Evolutionary conservation across 2,329 filamentous ascomycete species (phyloP).

Genomic region (Nemania abortiva): DNA sequence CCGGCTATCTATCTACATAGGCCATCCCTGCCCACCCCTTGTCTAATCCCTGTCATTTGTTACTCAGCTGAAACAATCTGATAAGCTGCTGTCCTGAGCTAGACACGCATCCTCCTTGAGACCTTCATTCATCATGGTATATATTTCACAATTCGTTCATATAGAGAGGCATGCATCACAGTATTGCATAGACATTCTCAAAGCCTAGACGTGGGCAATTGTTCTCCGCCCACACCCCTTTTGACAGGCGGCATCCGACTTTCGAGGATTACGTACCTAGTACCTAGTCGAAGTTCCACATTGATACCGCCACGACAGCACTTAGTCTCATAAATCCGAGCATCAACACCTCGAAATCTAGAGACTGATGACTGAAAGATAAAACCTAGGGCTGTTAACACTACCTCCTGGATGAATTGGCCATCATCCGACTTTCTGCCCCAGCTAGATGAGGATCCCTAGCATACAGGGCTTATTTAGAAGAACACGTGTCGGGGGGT

Average conservation of each 20-base stretch:
- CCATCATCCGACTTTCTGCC: not conserved
- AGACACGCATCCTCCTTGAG: not conserved
- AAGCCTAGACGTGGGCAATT: not conserved
- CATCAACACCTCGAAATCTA: not conserved
- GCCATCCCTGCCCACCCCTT: too few species aligned
- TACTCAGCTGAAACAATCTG: constrained; percentile 11
- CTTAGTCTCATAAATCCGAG: not conserved
- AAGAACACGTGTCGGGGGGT: constrained; percentile 24
- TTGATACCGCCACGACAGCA: not conserved
- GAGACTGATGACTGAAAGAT: not conserved
- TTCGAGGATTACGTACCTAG: not conserved
- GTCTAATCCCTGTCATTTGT: constrained; percentile 6
- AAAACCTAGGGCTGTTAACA: not conserved
- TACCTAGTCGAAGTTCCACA: not conserved
- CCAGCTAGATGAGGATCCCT: constrained; percentile 15
- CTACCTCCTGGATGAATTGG: not conserved
- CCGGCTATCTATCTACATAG: too few species aligned
- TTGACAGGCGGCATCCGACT: constrained; percentile 1
- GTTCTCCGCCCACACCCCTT: not conserved
- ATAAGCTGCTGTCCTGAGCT: constrained; percentile 1
- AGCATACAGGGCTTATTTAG: not conserved
- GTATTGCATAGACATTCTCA: not conserved
- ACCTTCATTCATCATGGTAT: constrained; percentile 1
- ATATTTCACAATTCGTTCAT: not conserved
- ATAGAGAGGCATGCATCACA: not conserved